Evolutionary conservation across 352 stramenopile species (phyloP), one percentile per base, ranked within the genome.

Genomic region (Plasmopara viticola): DNA sequence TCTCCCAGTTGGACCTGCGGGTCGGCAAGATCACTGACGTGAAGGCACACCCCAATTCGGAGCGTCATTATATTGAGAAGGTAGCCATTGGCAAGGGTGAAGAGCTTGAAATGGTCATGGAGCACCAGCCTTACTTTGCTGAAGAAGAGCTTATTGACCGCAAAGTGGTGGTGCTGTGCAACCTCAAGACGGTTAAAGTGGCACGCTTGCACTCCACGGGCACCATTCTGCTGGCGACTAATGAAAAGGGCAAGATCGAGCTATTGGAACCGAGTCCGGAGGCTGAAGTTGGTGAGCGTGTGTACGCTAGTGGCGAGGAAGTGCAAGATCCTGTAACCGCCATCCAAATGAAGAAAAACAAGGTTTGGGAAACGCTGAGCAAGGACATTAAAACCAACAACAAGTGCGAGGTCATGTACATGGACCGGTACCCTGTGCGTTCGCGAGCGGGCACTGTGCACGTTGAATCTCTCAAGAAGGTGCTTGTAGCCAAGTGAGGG

Each of bases 291-390:
- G 78, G 78, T 47, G 78, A 89, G 57, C 74, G 75, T 52, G 69
- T 89, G 44, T 86, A 86, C 66, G 78, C 78, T 5, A 79, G 70
- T 34, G 78, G 78, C 47, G 78, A 89, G 55, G 78, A 89, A 56
- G 34, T 84, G 28, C 62, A 72, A 41, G 75, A 89, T 44, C 78
- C 78, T 14, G 76, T 89, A 40, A 89, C 78, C 8, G 63, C 78
- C 43, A 87, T 89, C 46, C 75, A 86, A 66, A 84, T 89, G 73
- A 89, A 89, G 72, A 89, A 89, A 70, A 86, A 87, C 70, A 89
- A 89, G 66, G 75, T 87, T 41, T 89, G 78, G 78, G 78, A 89
- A 38, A 70, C 74, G 45, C 42, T 89, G 15, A 67, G 66, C 64
- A 89, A 89, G 64, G 70, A 74, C 41, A 83, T 89, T 56, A 84